Evolutionary conservation across 2,329 filamentous ascomycete species (phyloP), one percentile per base, ranked within the genome.

Genomic region (Myriangium duriaei): DNA sequence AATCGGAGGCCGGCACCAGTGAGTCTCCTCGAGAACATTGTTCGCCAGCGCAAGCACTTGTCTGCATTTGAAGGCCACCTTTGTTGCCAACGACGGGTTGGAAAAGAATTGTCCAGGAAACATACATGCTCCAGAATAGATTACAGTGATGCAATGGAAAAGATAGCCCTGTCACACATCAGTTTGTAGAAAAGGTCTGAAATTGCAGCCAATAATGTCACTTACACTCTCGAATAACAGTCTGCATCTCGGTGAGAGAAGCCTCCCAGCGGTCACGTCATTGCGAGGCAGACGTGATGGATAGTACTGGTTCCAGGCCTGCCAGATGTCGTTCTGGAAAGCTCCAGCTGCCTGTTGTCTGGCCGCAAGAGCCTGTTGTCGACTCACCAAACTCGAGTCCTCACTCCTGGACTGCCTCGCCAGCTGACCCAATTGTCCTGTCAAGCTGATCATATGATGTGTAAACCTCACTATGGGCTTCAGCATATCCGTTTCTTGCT

Each of bases 71-170:
- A 59, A 54, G 11, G 60, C 57, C 30, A 70, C 62, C 43, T 71
- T 63, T 15, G 52, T 45, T 21, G 59, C 50, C 13, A 59, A 51
- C 11, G 56, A 51, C 11, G 57, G 54, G 6, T 52, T 55, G 2
- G 55, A 58, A 14, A 65, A 57, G 7, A 59, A 46, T 50, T 74
- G 70, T 4, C 57, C 54, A 3, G 63, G 60, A 57, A 64, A 72
- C 61, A 74, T 67, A 46, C 63, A 67, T 4, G 66, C 71, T 39
- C 67, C 64, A n/a, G 64, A 62, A 48, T 71, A 72, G 35, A 74
- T 59, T 12, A 67, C 57, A 30, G 60, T 40, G 12, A 50, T 33
- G 34, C 32, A 41, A 40, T 35, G 38, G 36, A 29, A 44, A 14
- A 31, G 31, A 30, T 34, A 41, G 9, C 39, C 41, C 19, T 24